These are phyloP conservation scores for Bremia lactucae DNA, from an alignment of 352 stramenopile species.

Conservation along the genomic window DNA sequence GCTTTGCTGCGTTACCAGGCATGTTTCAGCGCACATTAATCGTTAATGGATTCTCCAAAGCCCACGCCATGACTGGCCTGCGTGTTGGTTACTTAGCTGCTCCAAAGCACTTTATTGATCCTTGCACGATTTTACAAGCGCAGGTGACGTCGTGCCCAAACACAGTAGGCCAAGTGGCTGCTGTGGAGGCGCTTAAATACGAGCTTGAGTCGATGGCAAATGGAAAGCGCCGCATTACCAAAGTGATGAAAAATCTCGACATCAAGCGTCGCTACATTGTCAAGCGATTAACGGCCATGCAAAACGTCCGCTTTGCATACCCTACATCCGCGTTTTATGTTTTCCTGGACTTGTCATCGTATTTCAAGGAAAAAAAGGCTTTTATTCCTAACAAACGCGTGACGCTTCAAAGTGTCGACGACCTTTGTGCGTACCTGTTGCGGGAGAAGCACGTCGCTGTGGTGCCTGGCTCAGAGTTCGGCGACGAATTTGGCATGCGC, in stretches of 20 bases:
- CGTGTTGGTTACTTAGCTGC: conserved; percentile 87
- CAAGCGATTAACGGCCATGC: conserved; percentile 64
- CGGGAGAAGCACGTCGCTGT: conserved; percentile 85
- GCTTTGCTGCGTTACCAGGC: conserved; percentile 51
- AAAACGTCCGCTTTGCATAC: conserved; percentile 66
- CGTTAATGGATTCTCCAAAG: conserved; percentile 96
- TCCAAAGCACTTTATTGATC: conserved; percentile 67
- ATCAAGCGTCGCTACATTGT: conserved; percentile 88
- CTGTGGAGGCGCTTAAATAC: conserved; percentile 81
- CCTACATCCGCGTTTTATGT: conserved; percentile 93
- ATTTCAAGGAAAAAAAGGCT: conserved; percentile 49
- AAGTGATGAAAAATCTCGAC: conserved; percentile 39
- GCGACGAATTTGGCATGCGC: conserved; percentile 83
- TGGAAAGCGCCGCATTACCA: conserved; percentile 35
- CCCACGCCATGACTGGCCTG: no score
- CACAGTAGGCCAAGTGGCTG: conserved; percentile 87
- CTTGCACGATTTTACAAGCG: conserved; percentile 88
- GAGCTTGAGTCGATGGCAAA: conserved; percentile 43
- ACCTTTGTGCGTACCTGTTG: conserved; percentile 89
- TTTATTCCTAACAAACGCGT: conserved; percentile 19
- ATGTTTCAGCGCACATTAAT: conserved; percentile 89
- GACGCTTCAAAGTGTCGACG: conserved; percentile 32
- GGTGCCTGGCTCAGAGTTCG: conserved; percentile 93
- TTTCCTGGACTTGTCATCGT: conserved; percentile 83
- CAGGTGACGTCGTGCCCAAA: conserved; percentile 92